These are phyloP conservation scores for Fragaria iinumae DNA, from an alignment of 306 rosid species.

Conservation along the genomic window DNA sequence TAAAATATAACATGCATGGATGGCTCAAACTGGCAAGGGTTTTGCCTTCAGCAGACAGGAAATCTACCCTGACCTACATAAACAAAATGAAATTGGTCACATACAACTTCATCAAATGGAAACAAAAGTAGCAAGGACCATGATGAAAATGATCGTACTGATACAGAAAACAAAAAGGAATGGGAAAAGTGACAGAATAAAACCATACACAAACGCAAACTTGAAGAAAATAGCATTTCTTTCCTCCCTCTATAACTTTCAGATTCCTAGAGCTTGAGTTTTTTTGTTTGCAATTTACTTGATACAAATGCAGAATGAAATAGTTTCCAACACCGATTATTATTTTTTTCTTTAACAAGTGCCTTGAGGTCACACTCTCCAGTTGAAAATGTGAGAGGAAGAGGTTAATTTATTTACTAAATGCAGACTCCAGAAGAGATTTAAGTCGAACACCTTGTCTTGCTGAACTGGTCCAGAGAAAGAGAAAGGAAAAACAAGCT, in stretches of 20 bases:
- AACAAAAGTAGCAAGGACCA: background rate
- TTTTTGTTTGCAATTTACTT: background rate
- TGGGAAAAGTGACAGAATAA: background rate
- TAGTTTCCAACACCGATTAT: background rate
- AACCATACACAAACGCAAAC: background rate
- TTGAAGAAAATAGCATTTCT: background rate
- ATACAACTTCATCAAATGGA: background rate
- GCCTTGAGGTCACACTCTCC: background rate
- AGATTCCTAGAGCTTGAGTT: background rate
- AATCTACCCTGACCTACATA: constrained; percentile 60
- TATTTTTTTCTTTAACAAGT: background rate
- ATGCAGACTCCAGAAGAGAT: background rate
- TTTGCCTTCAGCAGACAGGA: constrained; percentile 53
- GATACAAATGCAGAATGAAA: background rate
- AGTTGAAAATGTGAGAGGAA: background rate
- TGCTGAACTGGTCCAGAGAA: background rate
- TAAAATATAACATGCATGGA: constrained; percentile 74
- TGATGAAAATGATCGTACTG: background rate
- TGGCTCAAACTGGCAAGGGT: constrained; percentile 64
- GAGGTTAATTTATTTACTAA: background rate
- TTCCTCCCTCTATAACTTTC: background rate
- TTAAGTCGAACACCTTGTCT: background rate
- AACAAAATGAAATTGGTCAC: constrained; percentile 18
- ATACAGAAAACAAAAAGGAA: background rate
- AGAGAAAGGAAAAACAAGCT: background rate